Base-by-base conservation (phyloP, 768 basidiomycete species). In the Lyophyllum shimeji region DNA sequence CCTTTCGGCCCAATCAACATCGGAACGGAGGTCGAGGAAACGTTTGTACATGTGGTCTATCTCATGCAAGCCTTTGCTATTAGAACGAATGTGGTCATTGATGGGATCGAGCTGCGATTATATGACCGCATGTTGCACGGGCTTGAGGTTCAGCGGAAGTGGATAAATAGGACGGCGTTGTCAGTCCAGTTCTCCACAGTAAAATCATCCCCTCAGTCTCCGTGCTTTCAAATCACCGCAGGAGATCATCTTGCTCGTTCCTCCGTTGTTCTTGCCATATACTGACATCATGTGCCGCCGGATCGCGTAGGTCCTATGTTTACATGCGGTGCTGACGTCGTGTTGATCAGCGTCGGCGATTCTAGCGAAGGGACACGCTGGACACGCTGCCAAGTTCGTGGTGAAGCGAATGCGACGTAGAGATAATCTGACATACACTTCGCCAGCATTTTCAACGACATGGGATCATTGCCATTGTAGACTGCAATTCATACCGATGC, bases 391-490 rank as follows among this genome's bases (percentile, higher is more conserved):
- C 84, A 85, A 63, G 89, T 90, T 72, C 61, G 67, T 59, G 33
- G 34, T 12, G 34, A 18, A 29, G 42, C 5, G 25, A 48, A 27
- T 20, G 18, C 48, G 7, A 58, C 46, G 23, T 15, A 33, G 34
- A 52, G 17, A 11, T 9, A 21, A 23, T n/a, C 43, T 56, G n/a
- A 46, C 44, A n/a, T 56, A 21, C 31, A 13, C 23, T 44, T 53
- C 23, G 59, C 34, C 57, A 91, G 89, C 89, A 91, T 67, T 91
- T 90, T 66, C 89, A 90, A 70, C 83, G 89, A 50, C 89, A 89
- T 59, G 69, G 84, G 37, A 79, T 91, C 56, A 74, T 84, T 48
- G 89, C 87, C 50, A 87, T 91, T 70, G 74, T 85, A 70, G 89
- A 91, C 67, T 91, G 89, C 73, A 82, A 84, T 67, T 84, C 82